Base-by-base conservation (phyloP, 2,329 filamentous ascomycete genomes). In the Ophiocordyceps camponoti-floridani region DNA sequence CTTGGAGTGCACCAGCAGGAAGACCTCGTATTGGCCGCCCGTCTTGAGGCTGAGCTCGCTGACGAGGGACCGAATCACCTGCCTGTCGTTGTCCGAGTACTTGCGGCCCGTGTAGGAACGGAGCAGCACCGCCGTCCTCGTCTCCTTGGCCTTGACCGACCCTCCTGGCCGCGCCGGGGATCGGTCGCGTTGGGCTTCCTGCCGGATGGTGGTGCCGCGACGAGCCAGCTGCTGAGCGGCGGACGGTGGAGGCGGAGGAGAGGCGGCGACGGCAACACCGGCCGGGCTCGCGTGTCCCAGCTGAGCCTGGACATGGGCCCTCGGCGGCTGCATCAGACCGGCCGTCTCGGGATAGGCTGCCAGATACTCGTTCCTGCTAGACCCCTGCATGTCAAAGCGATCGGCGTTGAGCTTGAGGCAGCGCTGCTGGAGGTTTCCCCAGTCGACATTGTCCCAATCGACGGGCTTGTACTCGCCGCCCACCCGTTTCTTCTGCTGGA, bases 21-120 rank as follows among this genome's bases (percentile, higher is more conserved):
- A 84, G 1, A 91, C 78, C 52, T 87, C 76, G 55, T 87, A 93
- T 61, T 88, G 78, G 33, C 83, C 84, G 16, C 85, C 84, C 14
- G 82, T 82, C 48, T 79, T 77, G 46, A 93, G 67, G 6, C 73
- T 74, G 27, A 91, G 67, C 59, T 94, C 87, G 47, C 76, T 80
- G 51, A 94, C 76, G 55, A 93, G 73, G 33, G 86, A 75, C 27
- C 87, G 80, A 38, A 94, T 76, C 45, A 79, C 79, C 57, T 88
- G 77, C 55, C 83, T 76, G 56, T 89, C 84, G 55, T 89, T 84
- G 38, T 83, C 73, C 27, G 79, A 84, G 58, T 87, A 94, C 27
- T 74, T 59, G 57, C 84, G 86, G 46, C 77, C 80, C 30, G 75
- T 77, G 67, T 82, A 89, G 0, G 83, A 80, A 35, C 86, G 77